Percentiles rank a stretch among this genome's conserved stretches.
phyloP scores from a whole-genome alignment of 768 basidiomycete genomes.

The Lyophyllum semitale region DNA sequence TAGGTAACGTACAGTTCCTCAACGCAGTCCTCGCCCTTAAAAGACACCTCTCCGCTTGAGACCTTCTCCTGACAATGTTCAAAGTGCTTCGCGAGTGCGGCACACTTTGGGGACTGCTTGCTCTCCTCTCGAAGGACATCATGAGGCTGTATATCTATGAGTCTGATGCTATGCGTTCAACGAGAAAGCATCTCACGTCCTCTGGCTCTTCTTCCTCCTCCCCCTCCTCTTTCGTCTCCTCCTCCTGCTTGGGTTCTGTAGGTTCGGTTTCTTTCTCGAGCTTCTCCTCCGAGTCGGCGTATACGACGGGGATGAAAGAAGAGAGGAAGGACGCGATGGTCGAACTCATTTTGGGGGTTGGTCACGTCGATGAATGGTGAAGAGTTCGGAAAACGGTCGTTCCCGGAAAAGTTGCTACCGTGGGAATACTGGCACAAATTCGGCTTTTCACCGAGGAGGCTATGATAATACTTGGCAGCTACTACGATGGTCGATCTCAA shows the following conservation, averaged over 20 bases:
- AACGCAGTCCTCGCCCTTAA: conserved; percentile 90
- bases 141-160: conserved; percentile 46
- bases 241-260: conserved; percentile 41
- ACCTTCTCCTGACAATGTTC: conserved; percentile 91
- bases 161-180: neutral
- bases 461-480: no score
- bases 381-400: conserved; percentile 9
- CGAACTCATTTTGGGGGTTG: conserved; percentile 35
- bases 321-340: conserved; percentile 46
- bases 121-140: conserved; percentile 79
- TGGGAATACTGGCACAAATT: conserved; percentile 6
- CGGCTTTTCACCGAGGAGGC: no score
- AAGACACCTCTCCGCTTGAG: conserved; percentile 75
- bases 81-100: conserved; percentile 76
- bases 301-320: conserved; percentile 43
- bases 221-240: conserved; percentile 55
- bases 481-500: conserved; percentile 1
- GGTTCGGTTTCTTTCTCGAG: conserved; percentile 60
- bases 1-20: conserved; percentile 75
- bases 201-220: conserved; percentile 71
- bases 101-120: conserved; percentile 65
- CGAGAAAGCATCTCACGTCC: conserved; percentile 60
- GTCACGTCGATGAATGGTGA: neutral
- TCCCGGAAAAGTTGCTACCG: conserved; percentile 13
- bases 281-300: conserved; percentile 47